Conservation (phyloP, 2,329 filamentous ascomycete genomes). For the Hypoxylon rubiginosum region DNA sequence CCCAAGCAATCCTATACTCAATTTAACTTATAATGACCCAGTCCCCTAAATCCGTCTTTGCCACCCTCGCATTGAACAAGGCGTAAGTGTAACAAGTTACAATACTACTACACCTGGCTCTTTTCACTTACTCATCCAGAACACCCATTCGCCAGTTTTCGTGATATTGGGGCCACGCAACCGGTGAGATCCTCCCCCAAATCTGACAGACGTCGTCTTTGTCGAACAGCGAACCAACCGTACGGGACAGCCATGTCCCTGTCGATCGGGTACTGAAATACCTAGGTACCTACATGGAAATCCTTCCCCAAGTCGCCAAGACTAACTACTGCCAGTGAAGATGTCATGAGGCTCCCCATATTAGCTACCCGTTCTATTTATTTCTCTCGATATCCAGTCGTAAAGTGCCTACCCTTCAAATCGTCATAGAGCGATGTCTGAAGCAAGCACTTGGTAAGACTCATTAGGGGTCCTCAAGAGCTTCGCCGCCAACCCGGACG, state of each 20-base stretch:
- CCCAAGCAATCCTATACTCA: conserved; percentile 1
- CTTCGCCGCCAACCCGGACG: conserved; percentile 13
- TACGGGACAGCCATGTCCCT: conserved; percentile 31
- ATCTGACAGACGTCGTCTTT: conserved; percentile 17
- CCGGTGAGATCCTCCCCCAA: conserved; percentile 18
- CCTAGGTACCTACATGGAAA: background rate
- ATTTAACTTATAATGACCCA: conserved; percentile 2
- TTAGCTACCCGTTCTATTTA: conserved; percentile 9
- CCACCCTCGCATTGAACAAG: conserved; percentile 15
- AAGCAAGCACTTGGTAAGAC: conserved; percentile 1
- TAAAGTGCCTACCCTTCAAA: background rate
- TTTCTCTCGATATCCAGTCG: background rate
- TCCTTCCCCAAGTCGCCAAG: conserved; percentile 6
- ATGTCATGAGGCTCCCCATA: no score
- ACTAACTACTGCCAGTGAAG: conserved; percentile 13
- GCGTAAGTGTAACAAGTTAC: conserved; percentile 13
- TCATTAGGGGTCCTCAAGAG: conserved; percentile 2
- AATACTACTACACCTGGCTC: background rate
- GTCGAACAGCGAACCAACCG: conserved; percentile 28
- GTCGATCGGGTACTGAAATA: conserved; percentile 28
- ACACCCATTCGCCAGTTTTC: conserved; percentile 1
- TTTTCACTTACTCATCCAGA: conserved; percentile 13
- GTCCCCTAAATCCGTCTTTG: conserved; percentile 17
- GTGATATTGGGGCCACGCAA: conserved; percentile 13
- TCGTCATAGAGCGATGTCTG: conserved; percentile 4